phyloP scores from a whole-genome alignment of 2,329 filamentous ascomycete genomes.

The Diaporthe capsici region DNA sequence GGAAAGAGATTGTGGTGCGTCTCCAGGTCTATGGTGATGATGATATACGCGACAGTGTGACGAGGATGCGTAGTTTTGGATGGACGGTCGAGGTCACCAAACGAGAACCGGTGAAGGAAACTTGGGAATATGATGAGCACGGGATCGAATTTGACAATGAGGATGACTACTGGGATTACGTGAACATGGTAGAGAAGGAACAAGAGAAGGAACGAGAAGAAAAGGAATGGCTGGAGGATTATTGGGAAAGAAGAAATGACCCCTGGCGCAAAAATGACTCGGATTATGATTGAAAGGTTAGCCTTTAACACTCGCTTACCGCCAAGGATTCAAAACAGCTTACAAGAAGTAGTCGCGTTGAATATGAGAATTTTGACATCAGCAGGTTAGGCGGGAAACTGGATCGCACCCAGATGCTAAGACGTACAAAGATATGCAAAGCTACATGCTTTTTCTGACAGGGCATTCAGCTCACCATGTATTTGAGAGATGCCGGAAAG shows the following conservation, averaged over 20 bases:
- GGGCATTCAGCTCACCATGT: too few relatives aligned
- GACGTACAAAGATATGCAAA: not conserved
- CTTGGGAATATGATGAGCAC: not conserved
- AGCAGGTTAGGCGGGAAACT: not conserved
- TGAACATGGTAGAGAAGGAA: not conserved
- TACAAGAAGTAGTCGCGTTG: not conserved
- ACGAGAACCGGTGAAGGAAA: not conserved
- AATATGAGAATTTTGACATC: not conserved
- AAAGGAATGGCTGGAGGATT: not conserved
- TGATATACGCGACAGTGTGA: not conserved
- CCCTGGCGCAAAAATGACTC: not conserved
- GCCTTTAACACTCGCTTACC: not conserved
- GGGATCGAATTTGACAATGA: not conserved
- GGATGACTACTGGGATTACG: not conserved
- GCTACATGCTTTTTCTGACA: not conserved
- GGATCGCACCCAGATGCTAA: not conserved
- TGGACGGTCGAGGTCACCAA: not conserved
- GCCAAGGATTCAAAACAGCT: not conserved
- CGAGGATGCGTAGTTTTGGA: not conserved
- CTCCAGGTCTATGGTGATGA: not conserved
- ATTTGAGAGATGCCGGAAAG: too few relatives aligned
- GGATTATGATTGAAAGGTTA: not conserved
- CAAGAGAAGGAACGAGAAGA: not conserved
- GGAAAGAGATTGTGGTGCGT: not conserved
- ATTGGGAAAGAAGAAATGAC: not conserved